These are phyloP conservation scores for Dendrostoma leiphaemia DNA, from an alignment of 2,329 filamentous ascomycete species.

Conservation along the genomic window DNA sequence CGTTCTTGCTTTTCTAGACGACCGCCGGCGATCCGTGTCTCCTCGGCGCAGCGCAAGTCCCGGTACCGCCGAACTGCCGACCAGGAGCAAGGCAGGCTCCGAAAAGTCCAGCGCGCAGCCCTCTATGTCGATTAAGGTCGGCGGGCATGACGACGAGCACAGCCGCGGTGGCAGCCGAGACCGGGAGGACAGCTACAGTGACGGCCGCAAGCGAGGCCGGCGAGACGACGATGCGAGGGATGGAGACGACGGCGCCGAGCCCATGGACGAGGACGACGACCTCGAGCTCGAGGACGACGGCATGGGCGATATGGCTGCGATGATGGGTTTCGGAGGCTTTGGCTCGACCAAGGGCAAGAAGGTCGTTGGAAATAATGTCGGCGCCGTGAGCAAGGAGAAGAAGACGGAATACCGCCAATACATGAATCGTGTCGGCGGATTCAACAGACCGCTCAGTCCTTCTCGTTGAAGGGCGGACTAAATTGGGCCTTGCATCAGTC, in stretches of 20 bases:
- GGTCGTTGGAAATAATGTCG: slow-evolving; percentile 81
- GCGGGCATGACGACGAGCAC: slow-evolving; percentile 27
- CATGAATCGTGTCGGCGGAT: slow-evolving; percentile 83
- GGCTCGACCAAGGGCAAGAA: slow-evolving; percentile 86
- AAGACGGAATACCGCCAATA: slow-evolving; percentile 95
- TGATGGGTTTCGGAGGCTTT: slow-evolving; percentile 91
- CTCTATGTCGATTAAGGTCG: slow-evolving; percentile 36
- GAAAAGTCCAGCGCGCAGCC: slow-evolving; percentile 14
- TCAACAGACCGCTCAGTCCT: slow-evolving; percentile 74
- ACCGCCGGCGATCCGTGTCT: slow-evolving; percentile 37
- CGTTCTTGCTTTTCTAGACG: slow-evolving; percentile 16
- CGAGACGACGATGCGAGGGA: slow-evolving; percentile 3
- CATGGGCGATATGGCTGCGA: slow-evolving; percentile 67
- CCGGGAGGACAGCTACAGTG: slow-evolving; percentile 21
- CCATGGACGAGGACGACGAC: slow-evolving; percentile 41
- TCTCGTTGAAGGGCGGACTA: slow-evolving; percentile 1
- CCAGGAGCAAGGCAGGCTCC: slow-evolving; percentile 29
- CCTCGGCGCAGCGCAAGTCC: slow-evolving; percentile 26
- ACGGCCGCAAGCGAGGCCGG: slow-evolving; percentile 11
- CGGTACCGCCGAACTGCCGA: slow-evolving; percentile 30
- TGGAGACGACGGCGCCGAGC: slow-evolving; percentile 23
- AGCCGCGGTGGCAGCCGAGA: slow-evolving; percentile 21
- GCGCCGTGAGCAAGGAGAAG: slow-evolving; percentile 85
- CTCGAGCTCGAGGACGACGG: slow-evolving; percentile 63
- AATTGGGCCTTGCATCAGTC: neutral